These are phyloP conservation scores for Cadophora sp. DNA, from an alignment of 2,329 filamentous ascomycete species.

Conservation along the genomic window DNA sequence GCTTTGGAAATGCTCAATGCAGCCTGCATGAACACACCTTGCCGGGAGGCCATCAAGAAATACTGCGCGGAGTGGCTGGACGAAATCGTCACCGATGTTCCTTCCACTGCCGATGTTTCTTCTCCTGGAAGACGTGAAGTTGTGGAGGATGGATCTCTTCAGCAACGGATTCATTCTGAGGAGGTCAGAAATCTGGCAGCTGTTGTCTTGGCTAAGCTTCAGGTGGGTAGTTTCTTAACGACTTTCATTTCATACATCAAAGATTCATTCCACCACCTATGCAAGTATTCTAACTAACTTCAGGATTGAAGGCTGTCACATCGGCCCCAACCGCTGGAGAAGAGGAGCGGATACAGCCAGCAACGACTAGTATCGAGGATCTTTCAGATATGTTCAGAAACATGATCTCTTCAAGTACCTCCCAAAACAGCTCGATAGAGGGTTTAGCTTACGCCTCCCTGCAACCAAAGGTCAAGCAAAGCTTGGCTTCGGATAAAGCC, in stretches of 20 bases:
- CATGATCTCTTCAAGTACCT: constrained; percentile 67
- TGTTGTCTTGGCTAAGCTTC: constrained; percentile 77
- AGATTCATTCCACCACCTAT: constrained; percentile 31
- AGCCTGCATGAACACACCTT: constrained; percentile 84
- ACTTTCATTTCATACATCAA: background rate
- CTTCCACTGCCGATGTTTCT: constrained; percentile 54
- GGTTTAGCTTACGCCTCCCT: constrained; percentile 92
- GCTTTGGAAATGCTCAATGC: constrained; percentile 90
- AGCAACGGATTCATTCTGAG: constrained; percentile 58
- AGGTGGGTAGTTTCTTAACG: constrained; percentile 53
- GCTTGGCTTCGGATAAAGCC: constrained; percentile 69
- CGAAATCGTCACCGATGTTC: constrained; percentile 78
- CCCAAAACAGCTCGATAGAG: constrained; percentile 78
- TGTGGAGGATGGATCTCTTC: constrained; percentile 43
- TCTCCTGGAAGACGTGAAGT: constrained; percentile 34
- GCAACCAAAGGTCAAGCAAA: constrained; percentile 84
- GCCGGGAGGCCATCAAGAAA: constrained; percentile 82
- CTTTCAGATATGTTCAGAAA: constrained; percentile 68
- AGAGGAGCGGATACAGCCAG: constrained; percentile 54
- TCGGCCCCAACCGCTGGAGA: constrained; percentile 37
- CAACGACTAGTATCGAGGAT: constrained; percentile 69
- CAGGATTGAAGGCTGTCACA: constrained; percentile 46
- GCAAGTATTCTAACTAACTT: constrained; percentile 44
- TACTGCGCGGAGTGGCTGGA: constrained; percentile 89
- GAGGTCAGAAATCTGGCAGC: constrained; percentile 71